phyloP scores from a whole-genome alignment of 352 stramenopile genomes.

The Chloridella minuta region DNA sequence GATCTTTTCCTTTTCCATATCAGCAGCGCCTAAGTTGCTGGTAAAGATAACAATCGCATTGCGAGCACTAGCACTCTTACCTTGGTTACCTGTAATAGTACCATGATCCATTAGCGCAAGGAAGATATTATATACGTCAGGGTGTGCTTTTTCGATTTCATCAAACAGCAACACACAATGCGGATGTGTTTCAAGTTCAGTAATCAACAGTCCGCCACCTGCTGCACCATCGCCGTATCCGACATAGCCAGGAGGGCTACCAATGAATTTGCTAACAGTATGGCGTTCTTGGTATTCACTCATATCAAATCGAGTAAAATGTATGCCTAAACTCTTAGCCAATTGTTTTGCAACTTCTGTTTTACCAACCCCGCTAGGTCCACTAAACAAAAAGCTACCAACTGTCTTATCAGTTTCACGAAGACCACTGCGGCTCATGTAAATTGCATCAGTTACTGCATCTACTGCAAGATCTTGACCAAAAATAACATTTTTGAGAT shows the following conservation, averaged over 20 bases:
- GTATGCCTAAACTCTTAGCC: slow-evolving; percentile 61
- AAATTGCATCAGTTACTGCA: too few species aligned
- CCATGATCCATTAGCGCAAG: slow-evolving; percentile 77
- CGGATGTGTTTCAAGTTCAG: slow-evolving; percentile 21
- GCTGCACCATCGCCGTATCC: slow-evolving; percentile 61
- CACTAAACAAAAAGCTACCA: slow-evolving; percentile 71
- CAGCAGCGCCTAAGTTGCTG: slow-evolving; percentile 22
- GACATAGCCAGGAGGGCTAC: slow-evolving; percentile 64
- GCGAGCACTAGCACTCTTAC: slow-evolving; percentile 63
- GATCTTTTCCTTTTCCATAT: too few species aligned
- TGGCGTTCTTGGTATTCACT: slow-evolving; percentile 86
- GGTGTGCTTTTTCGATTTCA: slow-evolving; percentile 87
- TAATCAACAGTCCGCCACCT: slow-evolving; percentile 44
- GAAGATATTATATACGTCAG: slow-evolving; percentile 66
- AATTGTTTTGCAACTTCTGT: slow-evolving; percentile 67
- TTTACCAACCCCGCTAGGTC: slow-evolving; percentile 68
- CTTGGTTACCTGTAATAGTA: slow-evolving; percentile 67
- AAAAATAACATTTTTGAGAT: too few species aligned
- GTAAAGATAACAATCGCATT: slow-evolving; percentile 92
- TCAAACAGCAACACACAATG: slow-evolving; percentile 86
- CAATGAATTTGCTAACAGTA: slow-evolving; percentile 55
- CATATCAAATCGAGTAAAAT: slow-evolving; percentile 81
- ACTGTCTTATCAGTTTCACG: slow-evolving; percentile 26
- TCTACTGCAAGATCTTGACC: too few species aligned
- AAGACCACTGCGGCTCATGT: too few species aligned